These are phyloP conservation scores for Candida cerambycidarum DNA, from an alignment of 805 yeast genomes.

Conservation along the genomic window DNA sequence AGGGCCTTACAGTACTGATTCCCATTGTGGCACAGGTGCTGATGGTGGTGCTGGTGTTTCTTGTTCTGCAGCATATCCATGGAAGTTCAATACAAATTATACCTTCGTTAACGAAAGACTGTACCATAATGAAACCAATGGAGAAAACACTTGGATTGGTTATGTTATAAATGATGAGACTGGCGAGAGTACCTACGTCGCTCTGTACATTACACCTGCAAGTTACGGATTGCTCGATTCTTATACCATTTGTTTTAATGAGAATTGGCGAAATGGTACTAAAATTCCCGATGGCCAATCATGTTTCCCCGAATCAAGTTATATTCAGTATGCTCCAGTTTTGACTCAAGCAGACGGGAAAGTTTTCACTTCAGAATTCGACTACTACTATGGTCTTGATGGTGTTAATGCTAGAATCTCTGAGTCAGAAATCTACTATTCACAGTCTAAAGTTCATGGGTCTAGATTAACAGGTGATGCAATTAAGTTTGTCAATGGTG, in stretches of 20 bases:
- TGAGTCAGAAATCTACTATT: not conserved
- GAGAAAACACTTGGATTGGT: slow-evolving; percentile 17
- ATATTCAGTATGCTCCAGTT: slow-evolving; percentile 12
- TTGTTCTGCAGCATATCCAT: slow-evolving; percentile 11
- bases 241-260: slow-evolving; percentile 7
- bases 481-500: slow-evolving; percentile 1
- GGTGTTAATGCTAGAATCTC: not conserved
- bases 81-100: slow-evolving; percentile 14
- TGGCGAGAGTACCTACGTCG: slow-evolving; percentile 7
- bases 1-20: slow-evolving; percentile 6
- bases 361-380: not conserved
- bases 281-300: not conserved
- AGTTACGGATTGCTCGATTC: slow-evolving; percentile 8
- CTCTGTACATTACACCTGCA: slow-evolving; percentile 12
- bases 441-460: not conserved
- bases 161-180: slow-evolving; percentile 12
- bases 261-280: slow-evolving; percentile 5
- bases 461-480: not conserved
- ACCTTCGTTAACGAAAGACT: slow-evolving; percentile 9
- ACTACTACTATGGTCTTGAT: not conserved
- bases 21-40: slow-evolving; percentile 13
- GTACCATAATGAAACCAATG: not conserved
- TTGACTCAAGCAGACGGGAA: not conserved
- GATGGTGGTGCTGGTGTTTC: slow-evolving; percentile 16
- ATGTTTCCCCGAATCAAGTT: slow-evolving; percentile 7